phyloP scores from a whole-genome alignment of 2,329 filamentous ascomycete species.

The Monilinia fructicola region DNA sequence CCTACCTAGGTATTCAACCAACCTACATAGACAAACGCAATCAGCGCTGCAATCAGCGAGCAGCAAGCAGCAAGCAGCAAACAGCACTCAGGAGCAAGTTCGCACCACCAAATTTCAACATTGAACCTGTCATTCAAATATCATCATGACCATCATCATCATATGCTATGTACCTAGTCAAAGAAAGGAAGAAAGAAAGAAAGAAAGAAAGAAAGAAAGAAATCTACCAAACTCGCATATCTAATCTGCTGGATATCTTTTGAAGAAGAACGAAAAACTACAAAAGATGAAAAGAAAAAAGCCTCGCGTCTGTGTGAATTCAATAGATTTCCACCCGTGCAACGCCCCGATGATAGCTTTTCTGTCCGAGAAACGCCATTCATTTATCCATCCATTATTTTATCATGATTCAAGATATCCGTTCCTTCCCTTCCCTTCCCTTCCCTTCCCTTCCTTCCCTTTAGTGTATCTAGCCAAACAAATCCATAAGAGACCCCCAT shows the following conservation, averaged over 20 bases:
- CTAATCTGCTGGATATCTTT: constrained; percentile 1
- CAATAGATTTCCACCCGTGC: not conserved
- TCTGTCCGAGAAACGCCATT: not conserved
- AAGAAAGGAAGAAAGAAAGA: no score
- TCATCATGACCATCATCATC: no score
- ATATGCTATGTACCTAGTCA: no score
- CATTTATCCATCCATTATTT: constrained; percentile 12
- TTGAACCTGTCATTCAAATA: no score
- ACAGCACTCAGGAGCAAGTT: no score
- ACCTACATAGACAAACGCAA: no score
- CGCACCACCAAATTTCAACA: no score
- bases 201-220: no score
- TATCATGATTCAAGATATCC: constrained; percentile 6
- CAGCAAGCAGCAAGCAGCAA: no score
- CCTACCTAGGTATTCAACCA: no score
- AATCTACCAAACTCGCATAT: not conserved
- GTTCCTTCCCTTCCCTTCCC: not conserved
- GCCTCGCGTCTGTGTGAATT: not conserved
- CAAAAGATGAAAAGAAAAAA: no score
- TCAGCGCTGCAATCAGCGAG: no score
- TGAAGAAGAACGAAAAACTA: not conserved
- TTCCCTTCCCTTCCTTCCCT: not conserved
- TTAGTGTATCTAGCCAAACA: not conserved
- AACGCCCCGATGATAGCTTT: not conserved
- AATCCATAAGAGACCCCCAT: not conserved